These are phyloP conservation scores for Staphylotrichum tortipilum DNA, from an alignment of 495 filamentous ascomycete species.

Conservation along the genomic window DNA sequence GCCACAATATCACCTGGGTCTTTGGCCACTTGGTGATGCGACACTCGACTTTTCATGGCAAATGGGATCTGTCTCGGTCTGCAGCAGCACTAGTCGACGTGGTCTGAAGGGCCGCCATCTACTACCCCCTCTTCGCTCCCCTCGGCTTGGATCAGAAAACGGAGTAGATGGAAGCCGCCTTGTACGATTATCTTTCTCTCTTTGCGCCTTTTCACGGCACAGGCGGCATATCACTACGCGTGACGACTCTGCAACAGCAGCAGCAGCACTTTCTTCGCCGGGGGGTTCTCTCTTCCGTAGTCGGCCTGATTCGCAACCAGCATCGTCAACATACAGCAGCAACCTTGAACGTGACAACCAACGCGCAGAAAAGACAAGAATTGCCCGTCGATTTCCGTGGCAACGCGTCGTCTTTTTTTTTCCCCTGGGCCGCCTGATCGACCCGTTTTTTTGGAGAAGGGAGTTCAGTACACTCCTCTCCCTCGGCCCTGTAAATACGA, in stretches of 20 bases:
- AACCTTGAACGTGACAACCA: constrained; percentile 20
- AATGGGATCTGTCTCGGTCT: constrained; percentile 23
- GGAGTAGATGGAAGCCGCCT: constrained; percentile 25
- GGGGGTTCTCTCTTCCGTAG: constrained; percentile 28
- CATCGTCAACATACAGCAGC: constrained; percentile 20
- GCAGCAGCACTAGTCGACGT: constrained; percentile 29
- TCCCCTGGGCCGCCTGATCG: constrained; percentile 1
- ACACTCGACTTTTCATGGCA: constrained; percentile 25
- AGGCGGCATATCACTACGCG: constrained; percentile 19
- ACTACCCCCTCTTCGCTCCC: constrained; percentile 13
- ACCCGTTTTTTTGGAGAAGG: constrained; percentile 4
- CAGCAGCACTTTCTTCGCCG: constrained; percentile 16
- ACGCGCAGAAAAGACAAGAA: too few species aligned
- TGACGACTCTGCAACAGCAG: constrained; percentile 26
- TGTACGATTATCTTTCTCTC: constrained; percentile 30
- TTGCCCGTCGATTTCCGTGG: constrained; percentile 6
- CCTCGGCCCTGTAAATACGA: constrained; percentile 3
- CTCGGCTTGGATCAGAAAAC: constrained; percentile 23
- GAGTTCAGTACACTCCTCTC: not conserved
- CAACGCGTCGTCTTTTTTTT: too few species aligned
- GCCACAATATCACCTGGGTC: constrained; percentile 18
- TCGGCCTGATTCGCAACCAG: constrained; percentile 25
- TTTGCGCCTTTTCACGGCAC: constrained; percentile 24
- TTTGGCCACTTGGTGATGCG: constrained; percentile 25
- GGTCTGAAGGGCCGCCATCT: constrained; percentile 17